Base-by-base conservation (phyloP, 2,329 filamentous ascomycete genomes). In the Colletotrichum sp. region DNA sequence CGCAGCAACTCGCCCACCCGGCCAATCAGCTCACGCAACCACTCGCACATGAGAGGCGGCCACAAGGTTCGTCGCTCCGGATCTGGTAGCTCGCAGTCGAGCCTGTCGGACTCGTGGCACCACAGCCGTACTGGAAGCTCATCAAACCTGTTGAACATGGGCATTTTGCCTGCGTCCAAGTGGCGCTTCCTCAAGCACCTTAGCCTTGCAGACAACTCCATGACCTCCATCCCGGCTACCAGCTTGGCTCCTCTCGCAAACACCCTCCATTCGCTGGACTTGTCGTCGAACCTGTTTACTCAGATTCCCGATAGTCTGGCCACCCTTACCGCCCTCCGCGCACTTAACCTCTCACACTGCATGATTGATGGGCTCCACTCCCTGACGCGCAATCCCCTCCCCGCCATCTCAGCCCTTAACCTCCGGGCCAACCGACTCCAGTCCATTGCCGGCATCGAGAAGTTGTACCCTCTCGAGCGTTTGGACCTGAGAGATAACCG, bases 351-450 rank as follows among this genome's bases (percentile, higher is more conserved):
- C 30, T 98, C 96, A 6, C 95, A 98, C 81, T 99, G 96, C 89
- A 98, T 99, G 96, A 99, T 99, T 78, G 95, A 96, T 80, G 97
- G 96, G 18, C 89, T 99, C 72, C 95, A 98, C 81, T 98, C 96
- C 3, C 88, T 99, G 57, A 93, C 93, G 3, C 93, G 94, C 78
- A 97, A 94, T 81, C 95, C 97, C 15, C 89, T 99, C 7, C 96
- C 97, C 32, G 96, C 97, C 24, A 98, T 99, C 78, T 98, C 95
- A 2, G 96, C 96, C 2, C 88, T 99, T 73, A 99, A 99, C 81
- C 90, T 99, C 71, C 93, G 96, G 73, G 95, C 92, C 66, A 99
- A 99, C 83, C 93, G 96, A 62, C 90, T 99, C 75, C 91, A 92
- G 75, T 98, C 96, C 3, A 91, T 99, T 75, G 95, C 95, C 34